phyloP scores from a whole-genome alignment of 352 stramenopile genomes.

The Pythium graminicola region DNA sequence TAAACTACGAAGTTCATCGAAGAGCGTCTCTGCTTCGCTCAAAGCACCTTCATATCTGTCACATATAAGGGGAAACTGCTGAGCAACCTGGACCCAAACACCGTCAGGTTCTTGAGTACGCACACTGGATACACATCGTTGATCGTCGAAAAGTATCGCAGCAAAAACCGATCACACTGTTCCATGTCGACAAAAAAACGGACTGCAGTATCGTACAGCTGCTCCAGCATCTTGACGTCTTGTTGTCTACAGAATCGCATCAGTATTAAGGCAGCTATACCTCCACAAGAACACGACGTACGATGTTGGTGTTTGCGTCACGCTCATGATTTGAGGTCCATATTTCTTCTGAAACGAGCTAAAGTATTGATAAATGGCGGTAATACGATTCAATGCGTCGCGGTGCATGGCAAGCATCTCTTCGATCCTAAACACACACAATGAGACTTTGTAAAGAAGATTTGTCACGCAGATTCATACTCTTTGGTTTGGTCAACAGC shows the following conservation, averaged over 20 bases:
- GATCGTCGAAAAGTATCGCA: conserved; percentile 77
- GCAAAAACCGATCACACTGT: conserved; percentile 73
- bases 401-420: conserved; percentile 56
- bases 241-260: conserved; percentile 23
- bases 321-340: conserved; percentile 25
- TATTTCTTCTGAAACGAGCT: conserved; percentile 44
- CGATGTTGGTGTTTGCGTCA: conserved; percentile 21
- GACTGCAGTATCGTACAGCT: conserved; percentile 42
- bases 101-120: conserved; percentile 10
- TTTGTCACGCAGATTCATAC: conserved; percentile 13
- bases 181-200: conserved; percentile 85
- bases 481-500: conserved; percentile 63
- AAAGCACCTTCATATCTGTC: conserved; percentile 60
- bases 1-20: conserved; percentile 71
- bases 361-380: conserved; percentile 60
- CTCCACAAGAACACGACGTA: conserved; percentile 14
- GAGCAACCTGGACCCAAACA: too few relatives aligned
- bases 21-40: conserved; percentile 59
- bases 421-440: conserved; percentile 40
- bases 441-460: neutral
- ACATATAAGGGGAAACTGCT: neutral
- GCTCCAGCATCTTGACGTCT: conserved; percentile 32
- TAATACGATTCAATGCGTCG: conserved; percentile 52
- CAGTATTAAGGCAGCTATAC: too few relatives aligned
- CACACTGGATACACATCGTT: conserved; percentile 78